Evolutionary conservation across 139 green algal genomes (phyloP).

Genomic region (Asterochloris sp.): DNA sequence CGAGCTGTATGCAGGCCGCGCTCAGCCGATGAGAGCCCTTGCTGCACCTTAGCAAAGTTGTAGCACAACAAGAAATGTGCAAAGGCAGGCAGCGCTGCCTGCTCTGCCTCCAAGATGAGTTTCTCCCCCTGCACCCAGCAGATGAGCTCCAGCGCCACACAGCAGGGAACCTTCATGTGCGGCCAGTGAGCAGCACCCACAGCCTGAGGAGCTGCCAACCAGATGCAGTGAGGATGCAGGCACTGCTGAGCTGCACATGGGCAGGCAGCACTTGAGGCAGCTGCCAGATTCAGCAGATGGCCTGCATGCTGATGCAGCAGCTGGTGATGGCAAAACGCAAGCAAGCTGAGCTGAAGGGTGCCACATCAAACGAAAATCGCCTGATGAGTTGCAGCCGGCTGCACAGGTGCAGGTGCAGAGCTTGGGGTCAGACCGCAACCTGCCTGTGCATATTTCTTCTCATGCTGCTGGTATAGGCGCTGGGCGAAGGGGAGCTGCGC

Average conservation of each 20-base stretch:
- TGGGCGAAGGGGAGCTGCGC: constrained; percentile 22
- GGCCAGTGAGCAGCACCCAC: too few relatives aligned
- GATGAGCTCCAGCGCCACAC: too few relatives aligned
- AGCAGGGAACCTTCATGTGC: too few relatives aligned
- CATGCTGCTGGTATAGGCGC: constrained; percentile 17
- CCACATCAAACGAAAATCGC: background rate
- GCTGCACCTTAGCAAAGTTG: background rate
- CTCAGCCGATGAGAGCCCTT: too few relatives aligned
- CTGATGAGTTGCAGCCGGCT: background rate
- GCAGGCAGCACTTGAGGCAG: background rate
- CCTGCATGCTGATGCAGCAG: background rate
- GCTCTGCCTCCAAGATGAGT: background rate
- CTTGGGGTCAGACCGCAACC: too few relatives aligned
- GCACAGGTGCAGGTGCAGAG: background rate
- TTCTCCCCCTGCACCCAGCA: too few relatives aligned
- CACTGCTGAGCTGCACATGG: background rate
- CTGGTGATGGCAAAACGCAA: background rate
- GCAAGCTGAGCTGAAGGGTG: background rate
- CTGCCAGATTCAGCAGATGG: background rate
- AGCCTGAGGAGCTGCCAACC: too few relatives aligned
- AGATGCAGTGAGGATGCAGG: background rate
- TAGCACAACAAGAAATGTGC: too few relatives aligned
- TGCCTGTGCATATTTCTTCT: constrained; percentile 17
- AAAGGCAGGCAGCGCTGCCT: background rate
- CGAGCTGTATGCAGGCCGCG: too few relatives aligned